A percentile compares a stretch with the other conserved stretches of the same genome.
These are phyloP conservation scores for Coniochaeta hoffmannii DNA, from an alignment of 2,329 filamentous ascomycete species.

Conservation along the genomic window DNA sequence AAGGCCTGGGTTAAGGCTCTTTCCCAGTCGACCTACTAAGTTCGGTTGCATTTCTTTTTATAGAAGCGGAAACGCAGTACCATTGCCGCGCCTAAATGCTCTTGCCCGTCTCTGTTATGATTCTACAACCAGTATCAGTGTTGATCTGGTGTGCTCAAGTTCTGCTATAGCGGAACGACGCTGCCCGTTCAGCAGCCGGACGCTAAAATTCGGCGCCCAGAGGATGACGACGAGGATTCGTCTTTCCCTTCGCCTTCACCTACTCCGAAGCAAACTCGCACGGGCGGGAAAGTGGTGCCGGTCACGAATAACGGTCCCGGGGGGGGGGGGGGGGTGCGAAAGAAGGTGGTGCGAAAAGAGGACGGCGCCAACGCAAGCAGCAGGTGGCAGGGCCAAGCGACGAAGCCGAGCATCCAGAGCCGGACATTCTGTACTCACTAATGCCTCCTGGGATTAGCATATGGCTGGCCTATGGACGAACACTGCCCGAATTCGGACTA, in stretches of 20 bases:
- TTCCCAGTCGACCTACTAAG: no score
- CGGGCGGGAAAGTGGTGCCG: constrained; percentile 5
- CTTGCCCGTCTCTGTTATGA: no score
- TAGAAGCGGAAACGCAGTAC: no score
- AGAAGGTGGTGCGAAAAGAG: constrained; percentile 2
- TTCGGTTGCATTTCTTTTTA: no score
- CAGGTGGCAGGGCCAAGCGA: constrained; percentile 5
- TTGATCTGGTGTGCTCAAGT: no score
- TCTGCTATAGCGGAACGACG: no score
- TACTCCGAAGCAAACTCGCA: constrained; percentile 7
- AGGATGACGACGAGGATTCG: constrained; percentile 12
- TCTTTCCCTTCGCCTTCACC: no score
- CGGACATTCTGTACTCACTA: constrained; percentile 20
- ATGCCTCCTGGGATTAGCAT: constrained; percentile 19
- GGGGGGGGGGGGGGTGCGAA: no score
- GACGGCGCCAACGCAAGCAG: constrained; percentile 2
- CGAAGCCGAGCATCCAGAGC: constrained; percentile 11
- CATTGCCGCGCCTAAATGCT: no score
- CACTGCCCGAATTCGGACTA: constrained; percentile 19
- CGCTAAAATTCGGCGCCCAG: not conserved
- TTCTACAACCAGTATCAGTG: no score
- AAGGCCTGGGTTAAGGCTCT: no score
- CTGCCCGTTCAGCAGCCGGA: constrained; percentile 7
- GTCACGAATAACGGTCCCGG: constrained; percentile 2
- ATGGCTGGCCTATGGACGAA: constrained; percentile 16